phyloP scores from a whole-genome alignment of 2,329 filamentous ascomycete genomes.

The Metarhizium brunneum region DNA sequence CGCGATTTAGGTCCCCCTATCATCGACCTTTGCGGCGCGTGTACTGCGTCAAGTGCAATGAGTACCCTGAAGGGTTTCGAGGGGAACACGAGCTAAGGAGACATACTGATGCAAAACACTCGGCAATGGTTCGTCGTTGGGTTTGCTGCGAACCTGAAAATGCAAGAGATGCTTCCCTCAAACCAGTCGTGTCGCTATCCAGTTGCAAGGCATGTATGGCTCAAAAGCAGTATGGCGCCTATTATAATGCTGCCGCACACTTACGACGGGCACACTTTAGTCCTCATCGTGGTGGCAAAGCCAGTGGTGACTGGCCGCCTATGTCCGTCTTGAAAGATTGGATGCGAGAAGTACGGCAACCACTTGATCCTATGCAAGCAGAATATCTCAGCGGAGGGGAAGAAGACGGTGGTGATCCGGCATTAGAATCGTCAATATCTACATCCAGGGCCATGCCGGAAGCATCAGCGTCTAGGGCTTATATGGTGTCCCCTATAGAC shows the following conservation, averaged over 20 bases:
- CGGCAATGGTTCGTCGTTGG: conserved; percentile 45
- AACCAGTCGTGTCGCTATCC: conserved; percentile 41
- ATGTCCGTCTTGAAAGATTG: conserved; percentile 50
- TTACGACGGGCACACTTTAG: conserved; percentile 48
- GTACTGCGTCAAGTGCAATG: conserved; percentile 68
- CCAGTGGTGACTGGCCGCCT: conserved; percentile 49
- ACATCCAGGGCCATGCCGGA: conserved; percentile 7
- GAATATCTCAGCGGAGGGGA: conserved; percentile 18
- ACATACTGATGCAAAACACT: conserved; percentile 52
- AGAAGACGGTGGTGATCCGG: conserved; percentile 28
- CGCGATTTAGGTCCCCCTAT: conserved; percentile 30
- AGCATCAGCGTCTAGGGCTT: conserved; percentile 5
- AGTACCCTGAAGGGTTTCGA: conserved; percentile 78
- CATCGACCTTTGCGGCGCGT: conserved; percentile 59
- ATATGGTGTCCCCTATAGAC: conserved; percentile 7
- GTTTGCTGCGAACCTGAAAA: conserved; percentile 43
- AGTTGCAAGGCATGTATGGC: conserved; percentile 49
- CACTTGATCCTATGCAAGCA: conserved; percentile 24
- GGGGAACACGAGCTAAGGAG: conserved; percentile 79
- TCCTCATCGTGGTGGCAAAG: conserved; percentile 44
- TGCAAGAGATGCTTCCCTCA: conserved; percentile 25
- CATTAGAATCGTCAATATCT: conserved; percentile 6
- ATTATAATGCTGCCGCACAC: conserved; percentile 52
- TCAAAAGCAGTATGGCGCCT: conserved; percentile 48
- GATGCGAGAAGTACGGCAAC: conserved; percentile 50